Evolutionary conservation across 129 eudicot genomes (phyloP).

Genomic region (sunflower (Helianthus annuus)): HanXRQr2.0-SUNRISE NC_035449.2:14456085-14456584

Average conservation of each 20-base stretch:
- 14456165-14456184: constrained; percentile 49
- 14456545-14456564: background rate
- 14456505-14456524: too few species aligned
- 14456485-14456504: too few species aligned
- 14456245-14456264: constrained; percentile 54
- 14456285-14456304: constrained; percentile 41
- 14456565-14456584: background rate
- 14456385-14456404: constrained; percentile 24
- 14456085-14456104: background rate
- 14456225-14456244: constrained; percentile 37
- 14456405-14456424: constrained; percentile 39
- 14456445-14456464: constrained; percentile 33
- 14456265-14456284: constrained; percentile 51
- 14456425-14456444: constrained; percentile 27
- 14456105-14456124: background rate
- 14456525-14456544: too few species aligned
- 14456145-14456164: constrained; percentile 48
- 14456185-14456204: constrained; percentile 59
- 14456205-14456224: constrained; percentile 33
- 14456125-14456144: constrained; percentile 34
- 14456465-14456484: constrained; percentile 17
- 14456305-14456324: constrained; percentile 25
- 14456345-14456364: constrained; percentile 4
- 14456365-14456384: constrained; percentile 37
- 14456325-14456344: constrained; percentile 4